These are phyloP conservation scores for Ogataea corticis DNA, from an alignment of 805 yeast species.

Conservation along the genomic window DNA sequence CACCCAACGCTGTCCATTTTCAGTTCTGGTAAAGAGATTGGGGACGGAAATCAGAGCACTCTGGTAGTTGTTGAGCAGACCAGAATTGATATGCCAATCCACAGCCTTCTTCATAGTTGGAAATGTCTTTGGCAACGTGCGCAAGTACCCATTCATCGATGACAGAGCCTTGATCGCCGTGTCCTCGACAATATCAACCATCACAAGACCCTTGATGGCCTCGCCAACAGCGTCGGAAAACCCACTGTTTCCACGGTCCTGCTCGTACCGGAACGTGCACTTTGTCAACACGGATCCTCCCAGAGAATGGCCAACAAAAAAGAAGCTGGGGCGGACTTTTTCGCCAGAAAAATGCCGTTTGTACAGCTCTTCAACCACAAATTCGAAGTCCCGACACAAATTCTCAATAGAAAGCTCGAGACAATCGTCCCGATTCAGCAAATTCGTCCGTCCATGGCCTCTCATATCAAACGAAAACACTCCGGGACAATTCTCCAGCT, in stretches of 20 bases:
- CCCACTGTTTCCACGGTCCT: conserved; percentile 9
- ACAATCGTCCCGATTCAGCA: conserved; percentile 20
- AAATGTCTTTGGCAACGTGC: conserved; percentile 65
- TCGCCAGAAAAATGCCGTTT: conserved; percentile 14
- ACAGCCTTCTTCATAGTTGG: conserved; percentile 57
- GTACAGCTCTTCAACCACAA: conserved; percentile 45
- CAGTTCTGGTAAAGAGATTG: conserved; percentile 44
- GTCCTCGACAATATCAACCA: conserved; percentile 93
- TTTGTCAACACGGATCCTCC: conserved; percentile 86
- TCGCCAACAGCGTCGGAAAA: conserved; percentile 15
- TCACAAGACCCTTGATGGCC: conserved; percentile 62
- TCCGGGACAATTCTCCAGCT: conserved; percentile 50
- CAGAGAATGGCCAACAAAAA: conserved; percentile 84
- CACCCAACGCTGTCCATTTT: conserved; percentile 49
- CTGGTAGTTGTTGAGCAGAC: conserved; percentile 50
- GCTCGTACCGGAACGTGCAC: conserved; percentile 34
- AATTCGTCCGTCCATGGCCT: conserved; percentile 71
- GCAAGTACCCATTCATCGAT: conserved; percentile 67
- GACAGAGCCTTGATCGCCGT: conserved; percentile 72
- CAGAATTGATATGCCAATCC: conserved; percentile 74
- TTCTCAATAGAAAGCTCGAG: conserved; percentile 45
- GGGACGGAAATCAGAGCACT: conserved; percentile 85
- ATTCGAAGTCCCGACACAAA: conserved; percentile 58
- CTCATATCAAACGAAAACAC: conserved; percentile 74
- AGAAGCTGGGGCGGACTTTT: conserved; percentile 39